Evolutionary conservation across 2,329 filamentous ascomycete genomes (phyloP).

Genomic region (Cytospora mali): DNA sequence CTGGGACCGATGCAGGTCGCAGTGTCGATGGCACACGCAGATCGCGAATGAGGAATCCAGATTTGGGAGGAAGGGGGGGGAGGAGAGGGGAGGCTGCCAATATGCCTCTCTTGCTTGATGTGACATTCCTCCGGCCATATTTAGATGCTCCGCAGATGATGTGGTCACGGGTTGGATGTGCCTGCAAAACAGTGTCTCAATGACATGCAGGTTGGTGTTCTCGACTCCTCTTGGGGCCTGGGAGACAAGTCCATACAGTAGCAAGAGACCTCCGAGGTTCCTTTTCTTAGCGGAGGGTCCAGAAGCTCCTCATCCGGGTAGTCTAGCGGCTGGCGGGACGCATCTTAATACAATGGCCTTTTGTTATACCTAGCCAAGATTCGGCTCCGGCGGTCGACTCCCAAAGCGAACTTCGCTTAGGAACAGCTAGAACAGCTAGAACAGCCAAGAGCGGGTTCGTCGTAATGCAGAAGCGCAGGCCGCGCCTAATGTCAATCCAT

Average conservation of each 20-base stretch:
- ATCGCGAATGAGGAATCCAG: constrained; percentile 15
- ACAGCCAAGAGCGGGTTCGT: neutral
- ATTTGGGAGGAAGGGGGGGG: neutral
- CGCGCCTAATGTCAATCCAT: constrained; percentile 16
- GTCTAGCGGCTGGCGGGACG: constrained; percentile 10
- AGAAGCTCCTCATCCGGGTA: constrained; percentile 2
- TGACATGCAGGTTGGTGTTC: neutral
- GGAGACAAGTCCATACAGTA: neutral
- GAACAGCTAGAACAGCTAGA: neutral
- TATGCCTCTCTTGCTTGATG: neutral
- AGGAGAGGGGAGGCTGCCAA: constrained; percentile 3
- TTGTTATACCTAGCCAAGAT: constrained; percentile 12
- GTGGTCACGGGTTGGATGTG: constrained; percentile 12
- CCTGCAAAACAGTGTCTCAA: neutral
- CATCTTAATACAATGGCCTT: constrained; percentile 10
- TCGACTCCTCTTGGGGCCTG: too few species aligned
- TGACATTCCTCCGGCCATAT: constrained; percentile 19
- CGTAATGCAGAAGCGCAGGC: constrained; percentile 9
- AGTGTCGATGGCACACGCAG: constrained; percentile 13
- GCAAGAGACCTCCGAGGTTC: constrained; percentile 3
- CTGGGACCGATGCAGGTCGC: constrained; percentile 16
- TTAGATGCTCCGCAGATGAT: constrained; percentile 15
- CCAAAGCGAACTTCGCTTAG: constrained; percentile 5
- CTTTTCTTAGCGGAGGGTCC: neutral
- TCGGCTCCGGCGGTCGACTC: constrained; percentile 10